A percentile compares a stretch with the other conserved stretches of the same genome.
phyloP scores from a whole-genome alignment of 306 rosid species.

The Prunus mira region DNA sequence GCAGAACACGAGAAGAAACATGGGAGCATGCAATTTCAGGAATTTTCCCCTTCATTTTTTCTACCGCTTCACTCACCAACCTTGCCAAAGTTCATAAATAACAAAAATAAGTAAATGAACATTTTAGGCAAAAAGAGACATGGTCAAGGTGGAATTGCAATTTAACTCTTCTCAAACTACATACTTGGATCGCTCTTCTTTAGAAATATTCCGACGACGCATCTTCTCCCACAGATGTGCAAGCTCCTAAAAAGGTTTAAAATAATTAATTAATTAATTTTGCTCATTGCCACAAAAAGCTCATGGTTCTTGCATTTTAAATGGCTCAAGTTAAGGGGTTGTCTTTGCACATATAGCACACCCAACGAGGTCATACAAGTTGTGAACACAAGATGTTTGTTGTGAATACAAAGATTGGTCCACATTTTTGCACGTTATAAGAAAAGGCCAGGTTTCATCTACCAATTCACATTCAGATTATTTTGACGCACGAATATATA shows the following conservation, averaged over 20 bases:
- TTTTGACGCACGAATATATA: neutral
- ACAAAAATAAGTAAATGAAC: neutral
- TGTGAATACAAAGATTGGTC: neutral
- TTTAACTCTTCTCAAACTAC: slow-evolving; percentile 18
- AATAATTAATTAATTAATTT: neutral
- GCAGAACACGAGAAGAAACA: slow-evolving; percentile 89
- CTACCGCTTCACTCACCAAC: slow-evolving; percentile 71
- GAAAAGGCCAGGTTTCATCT: neutral
- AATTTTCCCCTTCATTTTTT: slow-evolving; percentile 95
- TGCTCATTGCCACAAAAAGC: slow-evolving; percentile 11
- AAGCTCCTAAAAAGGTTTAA: slow-evolving; percentile 54
- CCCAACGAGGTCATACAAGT: neutral
- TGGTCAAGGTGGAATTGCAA: neutral
- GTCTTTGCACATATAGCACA: neutral
- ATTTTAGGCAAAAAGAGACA: neutral
- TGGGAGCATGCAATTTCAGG: slow-evolving; percentile 89
- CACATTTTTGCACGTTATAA: neutral
- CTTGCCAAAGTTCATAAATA: slow-evolving; percentile 29
- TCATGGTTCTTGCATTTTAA: neutral
- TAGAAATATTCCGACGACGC: slow-evolving; percentile 69
- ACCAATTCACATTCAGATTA: neutral
- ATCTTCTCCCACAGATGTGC: slow-evolving; percentile 92
- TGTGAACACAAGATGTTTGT: neutral
- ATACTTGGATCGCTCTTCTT: slow-evolving; percentile 84
- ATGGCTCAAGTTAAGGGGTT: neutral